Evolutionary conservation across 2,329 filamentous ascomycete genomes (phyloP).

Genomic region (Sporothrix inflata): DNA sequence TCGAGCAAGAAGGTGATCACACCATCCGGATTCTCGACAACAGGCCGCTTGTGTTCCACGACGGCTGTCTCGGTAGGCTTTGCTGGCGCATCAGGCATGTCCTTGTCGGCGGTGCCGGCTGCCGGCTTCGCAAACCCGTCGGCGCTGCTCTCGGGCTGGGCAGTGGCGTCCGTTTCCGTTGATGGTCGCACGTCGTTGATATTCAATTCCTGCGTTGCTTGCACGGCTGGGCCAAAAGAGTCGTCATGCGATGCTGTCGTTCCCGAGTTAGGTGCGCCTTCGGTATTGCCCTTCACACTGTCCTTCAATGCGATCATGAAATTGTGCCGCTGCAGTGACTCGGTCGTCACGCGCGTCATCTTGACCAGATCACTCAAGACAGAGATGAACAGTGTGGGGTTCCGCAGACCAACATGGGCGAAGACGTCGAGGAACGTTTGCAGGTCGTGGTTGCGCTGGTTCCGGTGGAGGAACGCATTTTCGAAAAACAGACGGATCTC

Average conservation of each 20-base stretch:
- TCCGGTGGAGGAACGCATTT: slow-evolving; percentile 52
- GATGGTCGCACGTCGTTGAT: slow-evolving; percentile 61
- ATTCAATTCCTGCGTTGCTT: slow-evolving; percentile 51
- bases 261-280: not conserved
- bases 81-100: slow-evolving; percentile 68
- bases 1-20: slow-evolving; percentile 94
- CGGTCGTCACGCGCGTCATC: slow-evolving; percentile 62
- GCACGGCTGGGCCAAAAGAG: slow-evolving; percentile 49
- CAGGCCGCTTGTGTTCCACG: slow-evolving; percentile 74
- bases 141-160: not conserved
- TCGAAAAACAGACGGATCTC: slow-evolving; percentile 84
- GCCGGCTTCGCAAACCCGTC: not conserved
- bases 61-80: slow-evolving; percentile 64
- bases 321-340: slow-evolving; percentile 2
- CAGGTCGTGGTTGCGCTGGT: slow-evolving; percentile 66
- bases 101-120: slow-evolving; percentile 34
- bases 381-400: slow-evolving; percentile 83
- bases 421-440: slow-evolving; percentile 74
- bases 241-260: slow-evolving; percentile 41
- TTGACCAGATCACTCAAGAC: slow-evolving; percentile 84
- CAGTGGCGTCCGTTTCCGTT: slow-evolving; percentile 52
- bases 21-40: slow-evolving; percentile 90
- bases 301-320: slow-evolving; percentile 29
- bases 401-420: slow-evolving; percentile 77
- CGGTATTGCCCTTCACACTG: not conserved